These are phyloP conservation scores for Fraxinus americana DNA, from an alignment of 257 asterid genomes.

Conservation along the genomic window DNA sequence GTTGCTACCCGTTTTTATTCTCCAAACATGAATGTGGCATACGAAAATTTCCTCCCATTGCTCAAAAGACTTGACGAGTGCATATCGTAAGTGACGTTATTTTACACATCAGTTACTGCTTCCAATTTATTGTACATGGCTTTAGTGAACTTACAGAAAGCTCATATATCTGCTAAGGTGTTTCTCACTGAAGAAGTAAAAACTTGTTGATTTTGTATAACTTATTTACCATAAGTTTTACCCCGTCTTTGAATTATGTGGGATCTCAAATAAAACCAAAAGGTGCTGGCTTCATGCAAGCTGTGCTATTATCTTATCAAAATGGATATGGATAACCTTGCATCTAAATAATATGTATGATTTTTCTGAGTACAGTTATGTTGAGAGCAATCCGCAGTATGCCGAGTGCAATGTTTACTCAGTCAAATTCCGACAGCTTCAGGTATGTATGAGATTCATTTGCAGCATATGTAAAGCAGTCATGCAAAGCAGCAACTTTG, in stretches of 20 bases:
- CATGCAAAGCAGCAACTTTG: slow-evolving; percentile 12
- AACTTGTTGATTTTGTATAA: background rate
- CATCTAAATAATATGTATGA: slow-evolving; percentile 6
- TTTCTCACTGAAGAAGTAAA: slow-evolving; percentile 10
- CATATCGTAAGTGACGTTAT: slow-evolving; percentile 71
- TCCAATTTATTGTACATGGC: slow-evolving; percentile 19
- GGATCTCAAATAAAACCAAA: slow-evolving; percentile 15
- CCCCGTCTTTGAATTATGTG: slow-evolving; percentile 21
- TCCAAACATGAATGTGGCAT: slow-evolving; percentile 82
- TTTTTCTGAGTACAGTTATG: slow-evolving; percentile 62
- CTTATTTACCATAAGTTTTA: slow-evolving; percentile 20
- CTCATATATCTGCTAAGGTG: slow-evolving; percentile 15
- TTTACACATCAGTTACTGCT: slow-evolving; percentile 18
- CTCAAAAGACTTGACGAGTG: slow-evolving; percentile 94
- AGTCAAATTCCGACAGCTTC: slow-evolving; percentile 98
- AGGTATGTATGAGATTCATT: slow-evolving; percentile 52
- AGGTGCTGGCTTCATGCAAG: slow-evolving; percentile 12
- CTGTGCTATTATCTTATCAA: slow-evolving; percentile 21
- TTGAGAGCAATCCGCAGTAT: slow-evolving; percentile 94
- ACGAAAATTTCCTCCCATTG: slow-evolving; percentile 81
- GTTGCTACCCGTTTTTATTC: slow-evolving; percentile 93
- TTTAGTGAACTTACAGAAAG: slow-evolving; percentile 16
- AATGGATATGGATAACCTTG: background rate
- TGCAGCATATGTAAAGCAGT: slow-evolving; percentile 14
- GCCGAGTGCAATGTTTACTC: slow-evolving; percentile 97